These are phyloP conservation scores for Rhodotorula sp. DNA, from an alignment of 1,284 basidiomycete species.

Conservation along the genomic window DNA sequence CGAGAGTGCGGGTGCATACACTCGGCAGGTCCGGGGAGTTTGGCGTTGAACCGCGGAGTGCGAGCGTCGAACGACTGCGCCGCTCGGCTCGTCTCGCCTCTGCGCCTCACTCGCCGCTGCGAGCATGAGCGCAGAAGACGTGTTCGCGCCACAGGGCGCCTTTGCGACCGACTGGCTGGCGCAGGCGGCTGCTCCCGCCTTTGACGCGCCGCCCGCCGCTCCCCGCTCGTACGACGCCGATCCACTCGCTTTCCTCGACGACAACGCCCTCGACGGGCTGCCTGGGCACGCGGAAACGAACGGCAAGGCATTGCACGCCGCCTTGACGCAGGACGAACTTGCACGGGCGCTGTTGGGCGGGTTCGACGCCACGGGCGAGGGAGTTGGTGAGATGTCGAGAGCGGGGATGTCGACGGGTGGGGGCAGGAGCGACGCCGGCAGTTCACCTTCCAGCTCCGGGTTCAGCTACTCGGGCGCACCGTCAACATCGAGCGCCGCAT, in stretches of 20 bases:
- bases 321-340: background rate
- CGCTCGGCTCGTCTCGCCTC: background rate
- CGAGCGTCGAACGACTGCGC: background rate
- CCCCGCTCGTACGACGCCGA: slow-evolving; percentile 2
- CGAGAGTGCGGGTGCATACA: background rate
- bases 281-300: background rate
- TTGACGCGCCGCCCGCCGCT: background rate
- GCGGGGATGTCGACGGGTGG: background rate
- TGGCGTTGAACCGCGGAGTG: background rate
- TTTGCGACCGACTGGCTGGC: slow-evolving; percentile 6
- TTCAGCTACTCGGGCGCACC: background rate
- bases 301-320: background rate
- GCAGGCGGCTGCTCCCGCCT: background rate
- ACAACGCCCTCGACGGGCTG: background rate
- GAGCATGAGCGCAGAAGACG: background rate
- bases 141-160: background rate
- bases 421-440: background rate
- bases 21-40: background rate
- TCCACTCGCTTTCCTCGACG: background rate
- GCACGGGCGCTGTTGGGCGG: background rate
- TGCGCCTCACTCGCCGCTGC: background rate
- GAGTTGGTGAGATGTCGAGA: background rate
- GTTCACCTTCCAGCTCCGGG: background rate
- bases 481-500: background rate
- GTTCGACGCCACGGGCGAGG: background rate